phyloP scores from a whole-genome alignment of 2,329 filamentous ascomycete species.

The Penicillium sp. region DNA sequence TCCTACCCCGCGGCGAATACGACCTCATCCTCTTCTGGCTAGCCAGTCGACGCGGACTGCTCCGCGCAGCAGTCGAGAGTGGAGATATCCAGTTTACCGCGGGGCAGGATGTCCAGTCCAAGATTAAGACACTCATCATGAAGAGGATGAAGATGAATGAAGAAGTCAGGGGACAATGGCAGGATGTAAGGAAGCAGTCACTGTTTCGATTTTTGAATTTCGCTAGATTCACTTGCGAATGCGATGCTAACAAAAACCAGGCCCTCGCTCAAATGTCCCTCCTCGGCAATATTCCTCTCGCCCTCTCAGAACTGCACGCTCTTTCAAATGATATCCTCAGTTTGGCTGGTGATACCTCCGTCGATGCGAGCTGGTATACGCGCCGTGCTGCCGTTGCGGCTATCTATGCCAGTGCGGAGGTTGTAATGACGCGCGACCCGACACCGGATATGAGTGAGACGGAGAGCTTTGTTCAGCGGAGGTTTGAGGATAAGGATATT shows the following conservation, averaged over 20 bases:
- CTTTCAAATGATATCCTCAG: constrained; percentile 93
- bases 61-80: constrained; percentile 37
- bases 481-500: constrained; percentile 67
- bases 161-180: constrained; percentile 73
- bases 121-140: constrained; percentile 71
- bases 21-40: constrained; percentile 64
- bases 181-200: constrained; percentile 85
- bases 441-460: constrained; percentile 74
- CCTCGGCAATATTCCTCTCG: constrained; percentile 71
- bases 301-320: constrained; percentile 73
- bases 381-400: constrained; percentile 63
- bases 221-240: neutral
- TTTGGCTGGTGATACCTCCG: constrained; percentile 74
- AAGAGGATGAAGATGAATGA: constrained; percentile 73
- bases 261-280: constrained; percentile 89
- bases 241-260: constrained; percentile 44
- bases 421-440: constrained; percentile 91
- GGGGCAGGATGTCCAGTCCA: constrained; percentile 50
- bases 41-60: constrained; percentile 40
- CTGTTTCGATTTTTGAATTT: too few relatives aligned
- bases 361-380: constrained; percentile 87
- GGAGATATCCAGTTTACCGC: constrained; percentile 19
- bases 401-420: constrained; percentile 75
- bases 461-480: constrained; percentile 72
- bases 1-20: constrained; percentile 78